These are phyloP conservation scores for Tephrocybe sp. DNA, from an alignment of 768 basidiomycete genomes.

Conservation along the genomic window DNA sequence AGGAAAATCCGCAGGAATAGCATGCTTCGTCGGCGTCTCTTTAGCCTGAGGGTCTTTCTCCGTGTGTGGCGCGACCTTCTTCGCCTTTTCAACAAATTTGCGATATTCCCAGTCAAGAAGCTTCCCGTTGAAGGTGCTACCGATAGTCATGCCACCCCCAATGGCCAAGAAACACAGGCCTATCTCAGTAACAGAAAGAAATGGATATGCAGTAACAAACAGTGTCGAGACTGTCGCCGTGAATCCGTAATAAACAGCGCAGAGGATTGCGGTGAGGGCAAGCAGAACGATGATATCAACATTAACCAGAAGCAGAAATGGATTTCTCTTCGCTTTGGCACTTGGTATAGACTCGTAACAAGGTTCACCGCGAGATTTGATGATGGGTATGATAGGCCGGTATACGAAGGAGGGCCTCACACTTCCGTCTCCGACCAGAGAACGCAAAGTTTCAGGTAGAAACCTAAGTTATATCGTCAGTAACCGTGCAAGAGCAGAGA, in stretches of 20 bases:
- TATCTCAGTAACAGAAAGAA: constrained; percentile 59
- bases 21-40: constrained; percentile 13
- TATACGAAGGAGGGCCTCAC: constrained; percentile 45
- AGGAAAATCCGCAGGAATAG: constrained; percentile 44
- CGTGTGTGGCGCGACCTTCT: constrained; percentile 24
- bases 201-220: constrained; percentile 58
- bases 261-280: constrained; percentile 48
- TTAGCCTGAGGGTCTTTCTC: background rate
- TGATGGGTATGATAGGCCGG: constrained; percentile 54
- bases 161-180: constrained; percentile 80
- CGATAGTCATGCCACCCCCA: constrained; percentile 69
- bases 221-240: constrained; percentile 62
- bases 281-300: constrained; percentile 58
- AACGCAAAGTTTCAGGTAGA: constrained; percentile 55
- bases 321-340: constrained; percentile 49
- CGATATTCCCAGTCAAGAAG: constrained; percentile 68
- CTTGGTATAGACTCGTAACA: constrained; percentile 24
- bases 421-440: constrained; percentile 55
- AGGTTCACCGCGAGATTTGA: constrained; percentile 31
- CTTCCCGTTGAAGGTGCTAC: constrained; percentile 58
- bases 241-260: constrained; percentile 60
- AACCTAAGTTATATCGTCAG: constrained; percentile 35
- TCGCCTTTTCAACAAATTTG: constrained; percentile 34
- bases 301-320: constrained; percentile 53
- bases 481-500: constrained; percentile 22